A percentile compares a stretch with the other conserved stretches of the same genome.
phyloP scores from a whole-genome alignment of 129 eudicot species.

The Rutidosis leptorrhynchoides region DNA sequence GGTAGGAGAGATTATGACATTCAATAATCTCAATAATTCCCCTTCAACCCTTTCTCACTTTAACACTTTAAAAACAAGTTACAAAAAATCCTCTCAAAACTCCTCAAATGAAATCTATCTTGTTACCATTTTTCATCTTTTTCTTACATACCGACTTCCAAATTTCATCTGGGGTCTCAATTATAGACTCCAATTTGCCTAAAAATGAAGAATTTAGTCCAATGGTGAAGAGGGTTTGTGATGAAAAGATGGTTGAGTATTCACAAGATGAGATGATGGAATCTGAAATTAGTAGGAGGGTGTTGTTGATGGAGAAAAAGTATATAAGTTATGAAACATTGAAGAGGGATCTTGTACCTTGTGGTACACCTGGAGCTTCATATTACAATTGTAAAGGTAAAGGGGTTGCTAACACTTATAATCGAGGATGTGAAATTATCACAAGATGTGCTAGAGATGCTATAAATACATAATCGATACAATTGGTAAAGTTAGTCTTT shows the following conservation, averaged over 20 bases:
- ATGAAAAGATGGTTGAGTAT: constrained; percentile 24
- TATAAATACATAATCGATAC: constrained; percentile 30
- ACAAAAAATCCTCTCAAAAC: constrained; percentile 4
- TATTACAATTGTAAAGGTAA: constrained; percentile 64
- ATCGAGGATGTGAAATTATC: constrained; percentile 80
- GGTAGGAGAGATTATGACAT: constrained; percentile 26
- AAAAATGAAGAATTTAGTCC: constrained; percentile 15
- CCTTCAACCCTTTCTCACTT: background rate
- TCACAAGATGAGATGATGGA: constrained; percentile 53
- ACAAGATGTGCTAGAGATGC: constrained; percentile 74
- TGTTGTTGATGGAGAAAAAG: constrained; percentile 44
- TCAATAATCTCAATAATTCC: constrained; percentile 14
- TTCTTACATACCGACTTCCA: constrained; percentile 46
- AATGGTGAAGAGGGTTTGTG: constrained; percentile 25
- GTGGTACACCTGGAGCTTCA: constrained; percentile 84
- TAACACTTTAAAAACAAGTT: constrained; percentile 7
- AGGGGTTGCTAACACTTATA: constrained; percentile 58
- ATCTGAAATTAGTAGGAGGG: constrained; percentile 54
- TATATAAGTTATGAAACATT: constrained; percentile 76
- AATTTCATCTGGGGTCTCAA: constrained; percentile 42
- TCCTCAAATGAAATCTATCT: constrained; percentile 31
- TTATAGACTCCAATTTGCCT: constrained; percentile 34
- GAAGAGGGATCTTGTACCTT: constrained; percentile 76
- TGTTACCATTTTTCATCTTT: constrained; percentile 32
- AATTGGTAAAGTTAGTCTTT: constrained; percentile 31